Percentiles rank a stretch among this genome's conserved stretches.
phyloP scores from a whole-genome alignment of 257 asterid genomes.

The Jasminum sambac region DNA sequence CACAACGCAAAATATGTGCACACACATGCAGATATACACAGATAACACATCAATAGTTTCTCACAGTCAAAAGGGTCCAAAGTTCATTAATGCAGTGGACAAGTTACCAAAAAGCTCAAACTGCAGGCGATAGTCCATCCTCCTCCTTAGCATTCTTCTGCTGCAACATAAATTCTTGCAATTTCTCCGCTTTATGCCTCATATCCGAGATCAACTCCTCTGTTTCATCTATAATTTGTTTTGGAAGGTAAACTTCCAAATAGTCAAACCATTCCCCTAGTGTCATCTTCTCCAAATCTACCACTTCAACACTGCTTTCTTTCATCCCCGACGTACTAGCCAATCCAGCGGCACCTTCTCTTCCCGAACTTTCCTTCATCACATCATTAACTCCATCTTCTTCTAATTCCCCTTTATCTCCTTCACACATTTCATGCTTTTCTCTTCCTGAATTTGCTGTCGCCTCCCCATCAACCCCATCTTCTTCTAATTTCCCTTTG shows the following conservation, averaged over 20 bases:
- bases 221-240: constrained; percentile 59
- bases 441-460: neutral
- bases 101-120: constrained; percentile 17
- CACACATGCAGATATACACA: constrained; percentile 7
- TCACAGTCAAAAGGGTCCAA: neutral
- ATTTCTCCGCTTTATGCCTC: constrained; percentile 53
- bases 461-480: too few relatives aligned
- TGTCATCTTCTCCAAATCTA: constrained; percentile 60
- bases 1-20: constrained; percentile 15
- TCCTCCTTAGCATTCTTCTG: constrained; percentile 41
- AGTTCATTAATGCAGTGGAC: constrained; percentile 6
- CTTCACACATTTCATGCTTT: constrained; percentile 18
- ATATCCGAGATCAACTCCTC: constrained; percentile 63
- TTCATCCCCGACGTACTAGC: constrained; percentile 39
- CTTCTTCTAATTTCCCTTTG: neutral
- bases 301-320: constrained; percentile 18
- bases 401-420: constrained; percentile 17
- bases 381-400: constrained; percentile 19
- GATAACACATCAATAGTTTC: constrained; percentile 2
- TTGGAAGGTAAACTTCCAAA: constrained; percentile 53
- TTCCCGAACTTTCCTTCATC: constrained; percentile 9
- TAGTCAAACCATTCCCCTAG: constrained; percentile 67
- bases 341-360: constrained; percentile 24
- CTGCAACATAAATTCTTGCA: constrained; percentile 53
- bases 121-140: constrained; percentile 5